These are phyloP conservation scores for Penicillium sp. DNA, from an alignment of 2,329 filamentous ascomycete species.

Conservation along the genomic window DNA sequence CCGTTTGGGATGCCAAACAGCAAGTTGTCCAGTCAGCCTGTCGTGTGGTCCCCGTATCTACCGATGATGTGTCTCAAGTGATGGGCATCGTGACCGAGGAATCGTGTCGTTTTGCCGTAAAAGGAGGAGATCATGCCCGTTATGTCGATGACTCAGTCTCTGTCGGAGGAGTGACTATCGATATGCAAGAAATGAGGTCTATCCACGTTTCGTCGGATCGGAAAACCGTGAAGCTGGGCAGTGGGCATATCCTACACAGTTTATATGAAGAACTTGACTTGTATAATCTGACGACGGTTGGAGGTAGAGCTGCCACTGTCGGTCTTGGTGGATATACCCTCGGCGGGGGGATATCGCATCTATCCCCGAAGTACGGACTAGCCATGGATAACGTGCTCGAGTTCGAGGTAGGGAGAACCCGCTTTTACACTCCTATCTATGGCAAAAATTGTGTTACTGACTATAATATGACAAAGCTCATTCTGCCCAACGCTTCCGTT, in stretches of 20 bases:
- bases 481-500: slow-evolving; percentile 23
- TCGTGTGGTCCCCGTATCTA: not conserved
- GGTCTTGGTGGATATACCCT: not conserved
- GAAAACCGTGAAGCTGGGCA: not conserved
- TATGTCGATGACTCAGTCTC: not conserved
- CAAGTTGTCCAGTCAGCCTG: not conserved
- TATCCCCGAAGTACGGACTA: not conserved
- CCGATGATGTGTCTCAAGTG: not conserved
- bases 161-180: not conserved
- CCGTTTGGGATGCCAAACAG: not conserved
- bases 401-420: slow-evolving; percentile 7
- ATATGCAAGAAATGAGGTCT: not conserved
- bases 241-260: not conserved
- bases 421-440: not conserved
- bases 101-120: not conserved
- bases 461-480: slow-evolving; percentile 7
- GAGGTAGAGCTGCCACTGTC: not conserved
- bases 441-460: too few relatives aligned
- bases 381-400: slow-evolving; percentile 3
- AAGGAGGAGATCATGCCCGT: not conserved
- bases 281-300: not conserved
- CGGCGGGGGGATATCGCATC: not conserved
- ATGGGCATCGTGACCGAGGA: not conserved
- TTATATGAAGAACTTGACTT: not conserved
- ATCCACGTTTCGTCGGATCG: not conserved